A percentile compares a stretch with the other conserved stretches of the same genome.
Conservation (phyloP, 1,139 yeast species). For the Arxiozyma slooffiae region DNA sequence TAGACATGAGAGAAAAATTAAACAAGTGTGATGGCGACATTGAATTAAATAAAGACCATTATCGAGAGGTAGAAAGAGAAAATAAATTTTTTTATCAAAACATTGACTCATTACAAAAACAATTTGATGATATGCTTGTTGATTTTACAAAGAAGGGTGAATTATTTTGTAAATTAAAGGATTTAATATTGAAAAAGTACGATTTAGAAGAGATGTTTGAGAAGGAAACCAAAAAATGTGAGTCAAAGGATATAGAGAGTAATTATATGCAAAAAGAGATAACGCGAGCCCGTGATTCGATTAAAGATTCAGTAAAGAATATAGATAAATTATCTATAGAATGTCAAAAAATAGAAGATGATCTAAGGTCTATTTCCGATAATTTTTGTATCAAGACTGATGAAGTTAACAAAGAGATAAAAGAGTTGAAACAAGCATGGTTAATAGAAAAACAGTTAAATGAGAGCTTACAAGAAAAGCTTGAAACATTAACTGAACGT, state of each 20-base stretch:
- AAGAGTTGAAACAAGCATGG: slow-evolving; percentile 25
- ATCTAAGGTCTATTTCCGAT: slow-evolving; percentile 9
- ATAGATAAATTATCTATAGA: slow-evolving; percentile 32
- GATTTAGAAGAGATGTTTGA: slow-evolving; percentile 35
- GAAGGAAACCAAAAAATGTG: slow-evolving; percentile 33
- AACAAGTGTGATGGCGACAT: slow-evolving; percentile 14
- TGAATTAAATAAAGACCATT: slow-evolving; percentile 33
- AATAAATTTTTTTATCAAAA: slow-evolving; percentile 29
- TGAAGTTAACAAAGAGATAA: slow-evolving; percentile 26
- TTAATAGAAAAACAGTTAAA: slow-evolving; percentile 19
- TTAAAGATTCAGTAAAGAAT: slow-evolving; percentile 41
- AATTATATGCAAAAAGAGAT: slow-evolving; percentile 60
- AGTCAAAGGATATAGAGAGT: slow-evolving; percentile 42
- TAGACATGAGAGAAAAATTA: slow-evolving; percentile 16
- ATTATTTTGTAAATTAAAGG: slow-evolving; percentile 18
- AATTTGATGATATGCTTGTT: slow-evolving; percentile 25
- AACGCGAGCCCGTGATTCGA: slow-evolving; percentile 47
- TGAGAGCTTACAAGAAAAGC: slow-evolving; percentile 12
- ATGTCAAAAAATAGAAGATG: slow-evolving; percentile 26
- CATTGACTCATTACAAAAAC: slow-evolving; percentile 33
- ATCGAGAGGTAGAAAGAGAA: slow-evolving; percentile 31
- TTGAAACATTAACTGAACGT: slow-evolving; percentile 13
- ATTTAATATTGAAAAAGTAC: slow-evolving; percentile 32
- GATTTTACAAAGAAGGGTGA: slow-evolving; percentile 24
- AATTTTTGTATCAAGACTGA: slow-evolving; percentile 19